phyloP scores from a whole-genome alignment of 257 asterid genomes.

The Thymus quinquecostatus region DNA sequence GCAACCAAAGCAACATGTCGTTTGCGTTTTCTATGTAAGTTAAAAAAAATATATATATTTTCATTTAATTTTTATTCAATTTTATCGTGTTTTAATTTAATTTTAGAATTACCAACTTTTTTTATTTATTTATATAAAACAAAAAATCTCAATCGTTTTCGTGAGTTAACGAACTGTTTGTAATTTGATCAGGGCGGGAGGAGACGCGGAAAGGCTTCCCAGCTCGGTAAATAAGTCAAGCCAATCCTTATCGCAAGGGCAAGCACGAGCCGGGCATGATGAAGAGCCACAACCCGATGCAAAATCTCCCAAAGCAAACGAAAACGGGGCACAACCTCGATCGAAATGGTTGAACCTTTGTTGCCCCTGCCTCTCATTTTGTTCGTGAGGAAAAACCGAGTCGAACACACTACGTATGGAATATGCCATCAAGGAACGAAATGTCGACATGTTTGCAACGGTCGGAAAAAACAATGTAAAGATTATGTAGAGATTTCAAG shows the following conservation, averaged over 20 bases:
- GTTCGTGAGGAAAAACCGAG: neutral
- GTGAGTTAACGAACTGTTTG: neutral
- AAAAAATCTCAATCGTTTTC: too few relatives aligned
- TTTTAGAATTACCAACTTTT: too few relatives aligned
- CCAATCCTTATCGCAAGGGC: neutral
- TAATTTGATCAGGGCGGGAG: conserved; percentile 34
- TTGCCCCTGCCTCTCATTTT: conserved; percentile 39
- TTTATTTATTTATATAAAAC: too few relatives aligned
- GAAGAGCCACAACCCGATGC: conserved; percentile 18
- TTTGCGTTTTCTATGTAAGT: conserved; percentile 57
- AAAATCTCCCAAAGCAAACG: conserved; percentile 25
- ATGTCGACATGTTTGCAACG: neutral
- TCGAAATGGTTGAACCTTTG: conserved; percentile 40
- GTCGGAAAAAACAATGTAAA: too few relatives aligned
- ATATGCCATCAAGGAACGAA: neutral
- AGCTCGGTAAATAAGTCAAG: conserved; percentile 28
- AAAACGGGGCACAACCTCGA: conserved; percentile 15
- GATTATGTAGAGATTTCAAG: neutral
- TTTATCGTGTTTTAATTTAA: too few relatives aligned
- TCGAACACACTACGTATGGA: neutral
- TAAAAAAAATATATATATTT: too few relatives aligned
- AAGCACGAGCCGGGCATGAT: too few relatives aligned
- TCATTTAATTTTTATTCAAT: too few relatives aligned
- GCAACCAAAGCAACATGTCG: conserved; percentile 55
- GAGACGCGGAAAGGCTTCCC: conserved; percentile 29